Evolutionary conservation across 495 filamentous ascomycete genomes (phyloP).

Genomic region (Xylaria intraflava): DNA sequence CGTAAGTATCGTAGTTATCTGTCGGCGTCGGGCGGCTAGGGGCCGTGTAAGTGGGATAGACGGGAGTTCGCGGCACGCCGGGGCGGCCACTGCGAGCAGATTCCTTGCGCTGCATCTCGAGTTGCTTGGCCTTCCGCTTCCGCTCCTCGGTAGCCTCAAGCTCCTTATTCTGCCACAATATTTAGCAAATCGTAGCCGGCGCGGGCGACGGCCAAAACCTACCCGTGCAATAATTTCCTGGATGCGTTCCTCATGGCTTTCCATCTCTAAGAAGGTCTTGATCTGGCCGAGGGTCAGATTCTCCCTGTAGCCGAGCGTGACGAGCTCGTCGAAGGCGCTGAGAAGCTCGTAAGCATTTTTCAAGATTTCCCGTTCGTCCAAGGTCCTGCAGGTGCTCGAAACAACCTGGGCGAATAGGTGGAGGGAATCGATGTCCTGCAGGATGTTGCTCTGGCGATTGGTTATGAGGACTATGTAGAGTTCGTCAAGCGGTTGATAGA

Average conservation of each 20-base stretch:
- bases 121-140: constrained; percentile 94
- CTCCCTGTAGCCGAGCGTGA: constrained; percentile 90
- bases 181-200: constrained; percentile 21
- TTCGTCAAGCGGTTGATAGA: constrained; percentile 97
- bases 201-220: constrained; percentile 20
- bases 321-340: constrained; percentile 92
- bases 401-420: constrained; percentile 97
- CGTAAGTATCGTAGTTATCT: constrained; percentile 86
- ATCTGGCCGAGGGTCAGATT: constrained; percentile 93
- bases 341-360: constrained; percentile 93
- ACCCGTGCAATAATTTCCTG: constrained; percentile 95
- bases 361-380: constrained; percentile 91
- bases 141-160: constrained; percentile 95
- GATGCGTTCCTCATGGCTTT: constrained; percentile 96
- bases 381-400: constrained; percentile 86
- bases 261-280: constrained; percentile 98
- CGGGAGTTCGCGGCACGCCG: constrained; percentile 59
- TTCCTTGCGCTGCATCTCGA: constrained; percentile 97
- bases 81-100: constrained; percentile 50
- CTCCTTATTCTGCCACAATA: constrained; percentile 76
- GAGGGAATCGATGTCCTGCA: constrained; percentile 97
- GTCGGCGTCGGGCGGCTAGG: constrained; percentile 63
- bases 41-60: constrained; percentile 85
- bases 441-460: constrained; percentile 97
- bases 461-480: constrained; percentile 99